Conservation (phyloP, 768 basidiomycete species). For the Boletus rex-veris region DNA sequence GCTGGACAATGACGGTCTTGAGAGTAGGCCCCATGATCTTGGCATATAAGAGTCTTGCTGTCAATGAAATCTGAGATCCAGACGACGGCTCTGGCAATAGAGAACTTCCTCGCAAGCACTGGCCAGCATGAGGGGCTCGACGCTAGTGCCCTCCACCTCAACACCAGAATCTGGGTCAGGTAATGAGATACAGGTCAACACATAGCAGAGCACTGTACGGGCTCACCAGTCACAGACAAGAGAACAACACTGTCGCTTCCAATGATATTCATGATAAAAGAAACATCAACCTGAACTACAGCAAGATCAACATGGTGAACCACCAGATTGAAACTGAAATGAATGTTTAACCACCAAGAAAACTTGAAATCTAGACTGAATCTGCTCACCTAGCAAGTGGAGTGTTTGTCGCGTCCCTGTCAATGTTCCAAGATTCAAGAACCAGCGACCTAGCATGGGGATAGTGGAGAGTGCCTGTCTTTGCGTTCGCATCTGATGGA, state of each 20-base stretch:
- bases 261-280: constrained; percentile 23
- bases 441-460: too few species aligned
- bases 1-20: constrained; percentile 25
- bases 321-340: too few species aligned
- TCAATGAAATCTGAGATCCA: constrained; percentile 6
- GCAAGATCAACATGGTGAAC: too few species aligned
- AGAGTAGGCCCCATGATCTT: constrained; percentile 14
- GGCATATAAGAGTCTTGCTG: constrained; percentile 13
- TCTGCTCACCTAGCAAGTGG: too few species aligned
- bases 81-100: constrained; percentile 12
- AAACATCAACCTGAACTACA: constrained; percentile 9
- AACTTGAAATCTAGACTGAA: too few species aligned
- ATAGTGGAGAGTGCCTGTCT: too few species aligned
- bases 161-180: constrained; percentile 13
- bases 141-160: constrained; percentile 11
- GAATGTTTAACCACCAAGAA: too few species aligned
- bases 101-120: constrained; percentile 9
- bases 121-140: constrained; percentile 13
- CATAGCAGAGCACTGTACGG: too few species aligned
- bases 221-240: constrained; percentile 21
- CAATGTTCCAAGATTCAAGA: too few species aligned
- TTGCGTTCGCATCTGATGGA: too few species aligned
- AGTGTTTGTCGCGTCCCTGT: too few species aligned
- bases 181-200: not conserved
- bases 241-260: constrained; percentile 21